phyloP scores from a whole-genome alignment of 2,329 filamentous ascomycete genomes.

The Hirsutella thompsonii region DNA sequence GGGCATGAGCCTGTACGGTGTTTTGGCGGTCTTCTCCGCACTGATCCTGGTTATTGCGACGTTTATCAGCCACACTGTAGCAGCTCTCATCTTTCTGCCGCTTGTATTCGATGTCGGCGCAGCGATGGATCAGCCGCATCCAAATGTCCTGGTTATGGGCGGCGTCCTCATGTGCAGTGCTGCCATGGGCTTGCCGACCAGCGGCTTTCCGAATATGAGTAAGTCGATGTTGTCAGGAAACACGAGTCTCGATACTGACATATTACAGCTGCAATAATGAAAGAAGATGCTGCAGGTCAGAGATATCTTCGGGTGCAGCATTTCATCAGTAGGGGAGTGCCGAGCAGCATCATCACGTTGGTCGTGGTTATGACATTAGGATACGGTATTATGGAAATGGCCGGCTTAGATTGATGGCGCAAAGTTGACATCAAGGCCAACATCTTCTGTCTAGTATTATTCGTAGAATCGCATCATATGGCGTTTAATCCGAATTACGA shows the following conservation, averaged over 20 bases:
- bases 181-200: conserved; percentile 91
- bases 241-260: conserved; percentile 8
- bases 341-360: conserved; percentile 71
- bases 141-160: conserved; percentile 90
- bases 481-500: not conserved
- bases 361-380: conserved; percentile 76
- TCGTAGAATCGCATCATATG: not conserved
- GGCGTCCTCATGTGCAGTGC: conserved; percentile 92
- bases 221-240: conserved; percentile 30
- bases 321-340: conserved; percentile 88
- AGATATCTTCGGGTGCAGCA: conserved; percentile 86
- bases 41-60: conserved; percentile 89
- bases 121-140: conserved; percentile 78
- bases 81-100: conserved; percentile 86
- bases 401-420: conserved; percentile 38
- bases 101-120: conserved; percentile 78
- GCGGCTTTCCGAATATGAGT: conserved; percentile 99
- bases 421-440: not conserved
- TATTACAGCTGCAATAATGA: conserved; percentile 83
- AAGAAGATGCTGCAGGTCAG: conserved; percentile 89
- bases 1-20: conserved; percentile 70
- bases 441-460: conserved; percentile 6
- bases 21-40: conserved; percentile 72
- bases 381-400: conserved; percentile 77
- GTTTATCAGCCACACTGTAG: conserved; percentile 96